Conservation (phyloP, 371 early-diverging fungal genomes). For the Rhizopus microsporus region DNA sequence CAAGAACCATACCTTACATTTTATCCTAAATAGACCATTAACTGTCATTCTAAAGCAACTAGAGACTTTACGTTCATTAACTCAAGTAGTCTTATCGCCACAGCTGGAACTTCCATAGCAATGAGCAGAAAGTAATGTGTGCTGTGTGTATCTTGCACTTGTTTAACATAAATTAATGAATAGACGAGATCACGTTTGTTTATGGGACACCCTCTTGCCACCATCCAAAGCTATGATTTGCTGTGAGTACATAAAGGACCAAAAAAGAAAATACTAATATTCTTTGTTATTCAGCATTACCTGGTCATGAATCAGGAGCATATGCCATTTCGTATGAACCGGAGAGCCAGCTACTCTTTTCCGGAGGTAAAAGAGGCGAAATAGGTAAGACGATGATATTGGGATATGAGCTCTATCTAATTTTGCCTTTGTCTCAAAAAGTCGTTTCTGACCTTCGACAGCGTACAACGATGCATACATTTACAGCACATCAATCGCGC, state of each 20-base stretch:
- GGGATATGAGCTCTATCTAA: background rate
- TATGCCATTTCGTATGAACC: constrained; percentile 69
- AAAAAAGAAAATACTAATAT: constrained; percentile 1
- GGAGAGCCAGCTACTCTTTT: constrained; percentile 61
- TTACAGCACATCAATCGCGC: constrained; percentile 69
- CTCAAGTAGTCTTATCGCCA: constrained; percentile 73
- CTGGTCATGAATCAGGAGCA: constrained; percentile 61
- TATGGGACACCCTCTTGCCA: constrained; percentile 82
- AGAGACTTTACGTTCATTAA: constrained; percentile 75
- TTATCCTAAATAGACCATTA: constrained; percentile 32
- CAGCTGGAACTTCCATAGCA: constrained; percentile 68
- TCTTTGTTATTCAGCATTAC: constrained; percentile 27
- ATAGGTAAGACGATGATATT: constrained; percentile 55
- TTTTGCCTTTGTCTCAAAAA: constrained; percentile 18
- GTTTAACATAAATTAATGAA: background rate
- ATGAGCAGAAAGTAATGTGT: constrained; percentile 54
- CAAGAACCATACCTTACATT: background rate
- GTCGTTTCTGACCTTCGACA: constrained; percentile 80
- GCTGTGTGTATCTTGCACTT: constrained; percentile 1
- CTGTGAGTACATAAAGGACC: constrained; percentile 34
- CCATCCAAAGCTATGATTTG: constrained; percentile 59
- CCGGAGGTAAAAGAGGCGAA: constrained; percentile 79
- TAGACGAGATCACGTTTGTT: constrained; percentile 60
- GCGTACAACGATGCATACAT: constrained; percentile 64
- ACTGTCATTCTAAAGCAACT: constrained; percentile 66